phyloP scores from a whole-genome alignment of 139 green algal species.

The Ostreobium quekettii region DNA sequence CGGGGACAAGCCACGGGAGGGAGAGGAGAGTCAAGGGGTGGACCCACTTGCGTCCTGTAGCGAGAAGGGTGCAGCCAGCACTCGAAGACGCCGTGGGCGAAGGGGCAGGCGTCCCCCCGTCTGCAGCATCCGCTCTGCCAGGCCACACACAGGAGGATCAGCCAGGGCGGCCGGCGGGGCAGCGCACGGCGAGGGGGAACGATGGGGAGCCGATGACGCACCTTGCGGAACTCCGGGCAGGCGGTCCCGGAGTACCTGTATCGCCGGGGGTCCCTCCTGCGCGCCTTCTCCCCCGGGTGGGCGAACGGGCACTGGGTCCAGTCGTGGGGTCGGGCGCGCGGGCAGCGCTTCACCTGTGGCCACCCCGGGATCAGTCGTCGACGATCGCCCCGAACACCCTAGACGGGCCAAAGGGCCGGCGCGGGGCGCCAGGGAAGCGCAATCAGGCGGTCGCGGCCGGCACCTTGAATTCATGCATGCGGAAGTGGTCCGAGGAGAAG shows the following conservation, averaged over 20 bases:
- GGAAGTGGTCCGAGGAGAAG: slow-evolving; percentile 63
- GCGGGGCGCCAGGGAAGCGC: not conserved
- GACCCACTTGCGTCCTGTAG: slow-evolving; percentile 72
- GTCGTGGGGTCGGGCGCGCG: slow-evolving; percentile 61
- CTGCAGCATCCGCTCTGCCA: slow-evolving; percentile 66
- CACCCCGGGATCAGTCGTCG: not conserved
- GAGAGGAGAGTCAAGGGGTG: not conserved
- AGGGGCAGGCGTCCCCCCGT: slow-evolving; percentile 77
- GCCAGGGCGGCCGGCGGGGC: not conserved
- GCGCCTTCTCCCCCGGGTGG: slow-evolving; percentile 91
- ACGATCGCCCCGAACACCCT: not conserved
- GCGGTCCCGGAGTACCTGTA: slow-evolving; percentile 84
- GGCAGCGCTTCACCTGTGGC: slow-evolving; percentile 54
- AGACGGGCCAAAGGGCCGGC: not conserved
- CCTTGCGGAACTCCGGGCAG: slow-evolving; percentile 84
- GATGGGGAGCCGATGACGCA: slow-evolving; percentile 21
- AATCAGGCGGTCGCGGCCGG: not conserved
- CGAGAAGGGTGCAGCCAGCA: slow-evolving; percentile 91
- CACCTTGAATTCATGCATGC: slow-evolving; percentile 79
- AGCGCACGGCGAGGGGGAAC: not conserved
- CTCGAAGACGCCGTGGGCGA: slow-evolving; percentile 94
- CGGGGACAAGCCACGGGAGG: not conserved
- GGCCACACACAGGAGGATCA: slow-evolving; percentile 8
- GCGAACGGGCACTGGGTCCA: slow-evolving; percentile 92
- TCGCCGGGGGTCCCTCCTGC: slow-evolving; percentile 69